Conservation (phyloP, 805 yeast species). For the Saccharomyces kudriavzevii region DNA sequence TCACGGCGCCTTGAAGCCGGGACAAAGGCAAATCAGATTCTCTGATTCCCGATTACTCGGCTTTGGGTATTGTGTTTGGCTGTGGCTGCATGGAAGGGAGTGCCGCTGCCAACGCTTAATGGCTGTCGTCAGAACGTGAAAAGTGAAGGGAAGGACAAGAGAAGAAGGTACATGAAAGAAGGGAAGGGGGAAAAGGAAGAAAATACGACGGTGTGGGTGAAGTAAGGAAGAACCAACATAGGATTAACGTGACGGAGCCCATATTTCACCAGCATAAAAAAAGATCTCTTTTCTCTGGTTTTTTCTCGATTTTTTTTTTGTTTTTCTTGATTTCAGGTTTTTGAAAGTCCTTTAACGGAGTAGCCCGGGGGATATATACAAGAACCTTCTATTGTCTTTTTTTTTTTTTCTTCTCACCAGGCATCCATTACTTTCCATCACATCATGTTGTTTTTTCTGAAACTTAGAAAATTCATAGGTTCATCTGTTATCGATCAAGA, state of each 20-base stretch:
- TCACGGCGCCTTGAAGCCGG: background rate
- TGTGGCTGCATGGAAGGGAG: background rate
- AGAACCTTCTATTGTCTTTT: background rate
- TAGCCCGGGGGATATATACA: background rate
- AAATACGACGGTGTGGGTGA: background rate
- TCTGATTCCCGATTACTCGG: background rate
- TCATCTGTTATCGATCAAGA: background rate
- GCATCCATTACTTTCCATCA: background rate
- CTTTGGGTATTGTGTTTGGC: background rate
- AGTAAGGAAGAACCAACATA: background rate
- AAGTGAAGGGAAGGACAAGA: background rate
- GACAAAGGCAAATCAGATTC: background rate
- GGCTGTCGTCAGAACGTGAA: background rate
- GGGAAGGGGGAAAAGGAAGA: background rate
- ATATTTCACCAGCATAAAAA: background rate
- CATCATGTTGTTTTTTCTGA: background rate
- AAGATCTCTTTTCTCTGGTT: background rate
- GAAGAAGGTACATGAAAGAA: background rate
- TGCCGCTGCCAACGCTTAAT: background rate
- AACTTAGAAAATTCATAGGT: background rate
- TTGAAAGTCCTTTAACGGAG: background rate
- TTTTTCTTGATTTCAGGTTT: background rate
- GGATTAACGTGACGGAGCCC: background rate
- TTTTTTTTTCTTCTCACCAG: background rate
- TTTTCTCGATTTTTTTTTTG: background rate